Percentiles rank a stretch among this genome's conserved stretches.
Evolutionary conservation across 805 yeast species (phyloP).

Genomic region (Candida germanica): DNA sequence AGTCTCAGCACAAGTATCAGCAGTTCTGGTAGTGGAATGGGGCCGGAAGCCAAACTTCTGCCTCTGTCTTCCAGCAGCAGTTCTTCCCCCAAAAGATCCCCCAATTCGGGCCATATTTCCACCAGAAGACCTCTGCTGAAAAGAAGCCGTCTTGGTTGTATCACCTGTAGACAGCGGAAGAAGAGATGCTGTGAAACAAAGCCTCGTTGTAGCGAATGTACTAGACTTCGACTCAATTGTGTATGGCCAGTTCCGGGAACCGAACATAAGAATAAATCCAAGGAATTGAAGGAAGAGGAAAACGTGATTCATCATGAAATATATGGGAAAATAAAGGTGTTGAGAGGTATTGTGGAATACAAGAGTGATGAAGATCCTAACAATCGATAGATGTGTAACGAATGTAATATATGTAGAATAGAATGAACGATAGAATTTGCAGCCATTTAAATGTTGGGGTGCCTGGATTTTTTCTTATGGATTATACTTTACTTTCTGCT

Average conservation of each 20-base stretch:
- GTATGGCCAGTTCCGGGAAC: constrained; percentile 74
- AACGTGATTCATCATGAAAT: constrained; percentile 53
- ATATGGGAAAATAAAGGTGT: constrained; percentile 57
- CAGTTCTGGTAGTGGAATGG: neutral
- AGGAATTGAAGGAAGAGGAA: constrained; percentile 46
- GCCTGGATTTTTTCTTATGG: no score
- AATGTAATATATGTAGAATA: neutral
- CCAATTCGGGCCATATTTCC: neutral
- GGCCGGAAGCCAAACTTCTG: neutral
- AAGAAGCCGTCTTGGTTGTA: constrained; percentile 69
- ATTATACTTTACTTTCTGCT: no score
- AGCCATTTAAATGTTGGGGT: no score
- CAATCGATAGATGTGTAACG: no score
- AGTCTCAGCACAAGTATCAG: neutral
- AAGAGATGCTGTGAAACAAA: constrained; percentile 72
- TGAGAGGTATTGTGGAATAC: constrained; percentile 61
- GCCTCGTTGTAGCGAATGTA: constrained; percentile 68
- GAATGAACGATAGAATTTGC: no score
- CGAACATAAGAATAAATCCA: constrained; percentile 56
- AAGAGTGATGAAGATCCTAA: constrained; percentile 17
- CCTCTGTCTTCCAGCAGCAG: neutral
- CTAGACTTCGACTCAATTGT: constrained; percentile 61
- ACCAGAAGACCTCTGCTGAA: constrained; percentile 16
- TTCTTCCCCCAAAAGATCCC: neutral
- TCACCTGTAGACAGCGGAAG: constrained; percentile 74